A percentile compares a stretch with the other conserved stretches of the same genome.
These are phyloP conservation scores for Bipolaris sorokiniana DNA, from an alignment of 2,329 filamentous ascomycete species.

Conservation along the genomic window DNA sequence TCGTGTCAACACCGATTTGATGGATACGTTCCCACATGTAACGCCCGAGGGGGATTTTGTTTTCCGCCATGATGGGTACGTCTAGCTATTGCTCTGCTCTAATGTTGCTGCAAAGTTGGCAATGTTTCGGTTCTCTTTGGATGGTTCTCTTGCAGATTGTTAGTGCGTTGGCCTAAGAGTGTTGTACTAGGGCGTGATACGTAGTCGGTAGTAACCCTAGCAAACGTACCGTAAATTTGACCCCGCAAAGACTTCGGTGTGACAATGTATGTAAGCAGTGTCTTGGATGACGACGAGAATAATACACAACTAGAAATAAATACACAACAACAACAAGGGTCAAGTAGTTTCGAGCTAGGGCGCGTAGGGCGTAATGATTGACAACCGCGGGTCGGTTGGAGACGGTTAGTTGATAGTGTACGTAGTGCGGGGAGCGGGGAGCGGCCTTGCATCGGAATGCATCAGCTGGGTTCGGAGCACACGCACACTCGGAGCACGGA, in stretches of 20 bases:
- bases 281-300: neutral
- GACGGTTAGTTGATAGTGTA: slow-evolving; percentile 18
- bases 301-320: neutral
- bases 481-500: neutral
- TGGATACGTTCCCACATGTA: slow-evolving; percentile 54
- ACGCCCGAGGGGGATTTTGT: slow-evolving; percentile 49
- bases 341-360: slow-evolving; percentile 17
- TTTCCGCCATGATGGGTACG: slow-evolving; percentile 5
- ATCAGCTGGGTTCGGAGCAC: slow-evolving; percentile 6
- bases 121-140: neutral
- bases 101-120: neutral
- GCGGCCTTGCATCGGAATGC: slow-evolving; percentile 16
- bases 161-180: neutral
- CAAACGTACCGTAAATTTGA: slow-evolving; percentile 7
- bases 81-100: neutral
- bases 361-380: slow-evolving; percentile 15
- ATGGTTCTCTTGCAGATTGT: neutral
- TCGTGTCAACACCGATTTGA: slow-evolving; percentile 50
- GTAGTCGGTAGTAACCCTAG: neutral
- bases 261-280: neutral
- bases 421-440: slow-evolving; percentile 14
- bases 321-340: neutral
- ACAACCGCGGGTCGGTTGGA: slow-evolving; percentile 29
- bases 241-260: neutral
- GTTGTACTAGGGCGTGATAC: neutral